phyloP scores from a whole-genome alignment of 2,329 filamentous ascomycete genomes.

The Clarireedia paspali region DNA sequence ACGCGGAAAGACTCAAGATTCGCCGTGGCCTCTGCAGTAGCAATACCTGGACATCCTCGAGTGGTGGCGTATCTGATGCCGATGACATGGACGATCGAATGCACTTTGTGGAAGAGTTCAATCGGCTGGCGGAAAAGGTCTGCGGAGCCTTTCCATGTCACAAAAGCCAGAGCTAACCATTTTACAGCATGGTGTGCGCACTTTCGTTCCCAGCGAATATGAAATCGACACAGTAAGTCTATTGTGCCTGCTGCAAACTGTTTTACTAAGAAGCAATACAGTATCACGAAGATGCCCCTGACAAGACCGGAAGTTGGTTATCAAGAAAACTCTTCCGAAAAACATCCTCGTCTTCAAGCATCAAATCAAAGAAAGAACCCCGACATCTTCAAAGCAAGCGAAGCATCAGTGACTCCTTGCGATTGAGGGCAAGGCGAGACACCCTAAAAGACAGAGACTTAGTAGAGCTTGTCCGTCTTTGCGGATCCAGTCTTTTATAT shows the following conservation, averaged over 20 bases:
- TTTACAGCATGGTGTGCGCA: constrained; percentile 43
- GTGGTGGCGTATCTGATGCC: constrained; percentile 39
- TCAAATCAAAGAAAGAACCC: constrained; percentile 19
- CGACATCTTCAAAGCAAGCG: constrained; percentile 36
- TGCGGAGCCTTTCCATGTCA: not conserved
- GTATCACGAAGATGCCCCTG: constrained; percentile 10
- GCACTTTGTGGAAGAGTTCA: constrained; percentile 50
- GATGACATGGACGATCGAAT: constrained; percentile 43
- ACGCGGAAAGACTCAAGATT: not conserved
- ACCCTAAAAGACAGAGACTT: constrained; percentile 43
- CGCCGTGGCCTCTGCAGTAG: constrained; percentile 29
- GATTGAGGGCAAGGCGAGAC: constrained; percentile 38
- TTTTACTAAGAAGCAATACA: not conserved
- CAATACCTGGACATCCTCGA: constrained; percentile 51
- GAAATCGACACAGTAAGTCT: constrained; percentile 17
- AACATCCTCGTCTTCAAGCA: constrained; percentile 29
- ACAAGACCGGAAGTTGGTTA: constrained; percentile 33
- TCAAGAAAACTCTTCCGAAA: constrained; percentile 31
- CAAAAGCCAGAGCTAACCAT: not conserved
- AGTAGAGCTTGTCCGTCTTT: constrained; percentile 52
- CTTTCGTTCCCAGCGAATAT: constrained; percentile 21
- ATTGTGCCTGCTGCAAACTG: not conserved
- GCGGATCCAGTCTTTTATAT: constrained; percentile 54
- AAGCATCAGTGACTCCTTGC: constrained; percentile 48
- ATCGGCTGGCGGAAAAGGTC: constrained; percentile 51